Percentiles rank a stretch among this genome's conserved stretches.
Conservation (phyloP, 768 basidiomycete species). For the Phaeotremella fagi region DNA sequence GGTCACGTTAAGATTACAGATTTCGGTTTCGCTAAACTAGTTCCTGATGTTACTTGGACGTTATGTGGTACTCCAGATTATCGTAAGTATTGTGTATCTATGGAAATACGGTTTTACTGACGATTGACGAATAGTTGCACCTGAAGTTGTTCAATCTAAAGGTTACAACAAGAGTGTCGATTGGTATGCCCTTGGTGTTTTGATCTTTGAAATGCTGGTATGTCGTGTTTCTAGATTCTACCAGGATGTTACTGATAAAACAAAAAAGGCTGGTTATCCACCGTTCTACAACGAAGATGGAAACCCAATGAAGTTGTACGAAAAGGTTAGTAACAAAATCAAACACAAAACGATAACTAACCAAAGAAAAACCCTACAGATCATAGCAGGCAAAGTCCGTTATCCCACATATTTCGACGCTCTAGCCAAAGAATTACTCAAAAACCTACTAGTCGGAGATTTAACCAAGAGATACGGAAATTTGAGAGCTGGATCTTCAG, state of each 20-base stretch:
- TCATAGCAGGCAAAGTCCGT: slow-evolving; percentile 49
- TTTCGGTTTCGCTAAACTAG: slow-evolving; percentile 66
- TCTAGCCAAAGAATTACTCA: slow-evolving; percentile 48
- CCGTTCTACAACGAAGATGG: slow-evolving; percentile 51
- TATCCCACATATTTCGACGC: slow-evolving; percentile 50
- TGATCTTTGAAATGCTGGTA: slow-evolving; percentile 51
- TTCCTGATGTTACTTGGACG: slow-evolving; percentile 49
- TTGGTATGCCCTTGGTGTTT: slow-evolving; percentile 50
- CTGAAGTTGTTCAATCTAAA: slow-evolving; percentile 50
- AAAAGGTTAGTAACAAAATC: slow-evolving; percentile 44
- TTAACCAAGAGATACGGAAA: slow-evolving; percentile 50
- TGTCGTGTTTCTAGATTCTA: slow-evolving; percentile 3
- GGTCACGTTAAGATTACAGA: slow-evolving; percentile 97
- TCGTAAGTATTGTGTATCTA: slow-evolving; percentile 36
- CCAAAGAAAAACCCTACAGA: slow-evolving; percentile 19
- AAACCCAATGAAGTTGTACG: slow-evolving; percentile 51
- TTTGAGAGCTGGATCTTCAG: slow-evolving; percentile 47
- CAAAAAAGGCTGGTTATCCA: slow-evolving; percentile 47
- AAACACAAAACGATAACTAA: not conserved
- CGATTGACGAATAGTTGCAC: slow-evolving; percentile 38
- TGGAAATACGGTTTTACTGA: not conserved
- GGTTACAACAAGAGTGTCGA: slow-evolving; percentile 51
- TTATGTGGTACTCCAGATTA: slow-evolving; percentile 51
- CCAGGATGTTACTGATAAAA: slow-evolving; percentile 1
- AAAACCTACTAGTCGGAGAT: slow-evolving; percentile 48